These are phyloP conservation scores for Trebouxia sp. DNA, from an alignment of 139 green algal species.

Conservation along the genomic window DNA sequence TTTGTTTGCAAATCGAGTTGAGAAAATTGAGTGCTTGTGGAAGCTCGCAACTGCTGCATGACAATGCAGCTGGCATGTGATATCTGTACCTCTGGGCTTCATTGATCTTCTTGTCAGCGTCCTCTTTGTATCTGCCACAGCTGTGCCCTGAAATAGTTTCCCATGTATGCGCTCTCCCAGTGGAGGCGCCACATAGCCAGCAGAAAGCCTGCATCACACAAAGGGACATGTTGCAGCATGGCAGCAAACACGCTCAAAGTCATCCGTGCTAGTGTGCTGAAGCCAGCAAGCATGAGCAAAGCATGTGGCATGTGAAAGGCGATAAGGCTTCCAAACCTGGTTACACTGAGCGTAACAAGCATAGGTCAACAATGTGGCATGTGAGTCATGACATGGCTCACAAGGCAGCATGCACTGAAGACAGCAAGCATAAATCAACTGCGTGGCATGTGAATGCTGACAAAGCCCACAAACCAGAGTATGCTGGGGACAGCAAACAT, in stretches of 20 bases:
- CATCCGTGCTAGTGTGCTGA: too few species aligned
- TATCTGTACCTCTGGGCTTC: constrained; percentile 51
- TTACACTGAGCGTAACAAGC: not conserved
- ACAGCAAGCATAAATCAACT: too few species aligned
- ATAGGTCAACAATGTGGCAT: not conserved
- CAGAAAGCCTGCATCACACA: constrained; percentile 68
- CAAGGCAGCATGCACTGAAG: not conserved
- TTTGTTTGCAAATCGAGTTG: too few species aligned
- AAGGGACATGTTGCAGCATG: not conserved
- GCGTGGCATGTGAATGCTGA: too few species aligned
- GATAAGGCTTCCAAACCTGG: not conserved
- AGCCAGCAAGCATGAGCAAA: too few species aligned
- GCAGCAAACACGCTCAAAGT: not conserved
- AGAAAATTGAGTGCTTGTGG: too few species aligned
- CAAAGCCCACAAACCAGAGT: too few species aligned
- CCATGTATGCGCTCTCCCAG: constrained; percentile 81
- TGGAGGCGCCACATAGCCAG: constrained; percentile 88
- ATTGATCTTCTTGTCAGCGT: constrained; percentile 58
- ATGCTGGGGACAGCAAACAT: too few species aligned
- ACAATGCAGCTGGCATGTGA: not conserved
- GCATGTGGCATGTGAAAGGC: too few species aligned
- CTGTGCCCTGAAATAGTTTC: constrained; percentile 77
- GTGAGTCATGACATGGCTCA: not conserved
- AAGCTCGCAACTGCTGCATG: not conserved
- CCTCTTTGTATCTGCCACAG: constrained; percentile 86